Percentiles rank a stretch among this genome's conserved stretches.
Conservation (phyloP, 768 basidiomycete species). For the Mrakia gelida region DNA sequence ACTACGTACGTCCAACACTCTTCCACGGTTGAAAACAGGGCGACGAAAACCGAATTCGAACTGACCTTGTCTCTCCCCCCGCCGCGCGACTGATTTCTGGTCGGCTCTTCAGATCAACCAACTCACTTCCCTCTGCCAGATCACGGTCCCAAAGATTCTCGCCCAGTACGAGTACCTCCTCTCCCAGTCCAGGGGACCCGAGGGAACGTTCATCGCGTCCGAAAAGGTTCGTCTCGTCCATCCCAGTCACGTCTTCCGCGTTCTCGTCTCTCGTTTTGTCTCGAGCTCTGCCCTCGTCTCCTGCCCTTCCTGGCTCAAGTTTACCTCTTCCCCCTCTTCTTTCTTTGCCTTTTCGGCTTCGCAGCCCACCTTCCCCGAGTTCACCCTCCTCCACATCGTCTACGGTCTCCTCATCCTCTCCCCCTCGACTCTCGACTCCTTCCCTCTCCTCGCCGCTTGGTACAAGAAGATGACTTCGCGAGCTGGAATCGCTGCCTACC, state of each 20-base stretch:
- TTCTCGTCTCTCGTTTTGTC: background rate
- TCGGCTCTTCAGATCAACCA: background rate
- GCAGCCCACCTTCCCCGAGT: slow-evolving; percentile 13
- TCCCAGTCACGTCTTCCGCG: background rate
- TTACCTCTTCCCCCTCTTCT: background rate
- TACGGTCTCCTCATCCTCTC: background rate
- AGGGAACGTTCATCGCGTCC: slow-evolving; percentile 5
- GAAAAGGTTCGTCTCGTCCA: background rate
- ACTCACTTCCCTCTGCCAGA: background rate
- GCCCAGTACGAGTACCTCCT: slow-evolving; percentile 5
- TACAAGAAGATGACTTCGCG: background rate
- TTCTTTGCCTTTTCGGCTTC: background rate
- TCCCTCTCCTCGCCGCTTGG: background rate
- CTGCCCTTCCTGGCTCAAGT: background rate
- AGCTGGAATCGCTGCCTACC: background rate
- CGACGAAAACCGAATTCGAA: no score
- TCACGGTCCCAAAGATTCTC: background rate
- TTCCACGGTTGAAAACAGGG: background rate
- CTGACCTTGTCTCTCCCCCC: background rate
- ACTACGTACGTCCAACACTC: background rate
- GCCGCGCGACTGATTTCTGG: no score
- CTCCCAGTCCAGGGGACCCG: background rate
- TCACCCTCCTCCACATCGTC: slow-evolving; percentile 7
- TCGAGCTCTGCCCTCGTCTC: background rate
- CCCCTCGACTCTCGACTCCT: background rate